Evolutionary conservation across 495 filamentous ascomycete species (phyloP), one percentile per base, ranked within the genome.

Genomic region (Podospora didyma): DNA sequence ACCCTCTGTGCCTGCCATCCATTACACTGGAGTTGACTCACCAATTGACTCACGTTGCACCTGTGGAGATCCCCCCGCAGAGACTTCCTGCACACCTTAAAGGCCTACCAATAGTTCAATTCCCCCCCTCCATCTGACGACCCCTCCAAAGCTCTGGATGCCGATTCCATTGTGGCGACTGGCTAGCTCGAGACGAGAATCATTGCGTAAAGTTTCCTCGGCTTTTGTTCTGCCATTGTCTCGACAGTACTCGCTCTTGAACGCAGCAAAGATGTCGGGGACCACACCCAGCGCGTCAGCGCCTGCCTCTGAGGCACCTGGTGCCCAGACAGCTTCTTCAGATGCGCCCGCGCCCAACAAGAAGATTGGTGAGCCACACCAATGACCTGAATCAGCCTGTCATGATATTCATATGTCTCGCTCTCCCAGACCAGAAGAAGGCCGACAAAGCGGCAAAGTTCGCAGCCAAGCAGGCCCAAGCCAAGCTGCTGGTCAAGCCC

Each of bases 401-500:
- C 7, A 17, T 16, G 9, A 44, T 41, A 20, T 31, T 49, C 35
- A 16, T 20, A 12, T 39, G 34, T 42, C 22, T 14, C n/a, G n/a
- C 34, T 22, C 21, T 39, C n/a, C n/a, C 34, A 35, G 53, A 49
- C 24, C 17, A 26, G 1, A 41, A 20, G 28, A 64, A 62, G n/a
- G 59, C 61, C 46, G 66, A 69, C 45, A 70, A 70, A 54, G 66
- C 66, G n/a, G 68, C 66, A 54, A 70, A 70, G 59, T 70, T 69
- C 55, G 68, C 68, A 4, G 60, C 62, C 37, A 49, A 50, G 49
- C 49, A 56, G 48, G 55, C 49, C 20, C 46, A 54, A 47, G 17
- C 34, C 31, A 31, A 51, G 47, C 52, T 54, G 51, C 44, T 35
- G 28, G 41, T 20, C 17, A 46, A 49, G 53, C 21, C 46, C 14